Evolutionary conservation across 805 yeast species (phyloP).

Genomic region (Metschnikowia corniflorae): DNA sequence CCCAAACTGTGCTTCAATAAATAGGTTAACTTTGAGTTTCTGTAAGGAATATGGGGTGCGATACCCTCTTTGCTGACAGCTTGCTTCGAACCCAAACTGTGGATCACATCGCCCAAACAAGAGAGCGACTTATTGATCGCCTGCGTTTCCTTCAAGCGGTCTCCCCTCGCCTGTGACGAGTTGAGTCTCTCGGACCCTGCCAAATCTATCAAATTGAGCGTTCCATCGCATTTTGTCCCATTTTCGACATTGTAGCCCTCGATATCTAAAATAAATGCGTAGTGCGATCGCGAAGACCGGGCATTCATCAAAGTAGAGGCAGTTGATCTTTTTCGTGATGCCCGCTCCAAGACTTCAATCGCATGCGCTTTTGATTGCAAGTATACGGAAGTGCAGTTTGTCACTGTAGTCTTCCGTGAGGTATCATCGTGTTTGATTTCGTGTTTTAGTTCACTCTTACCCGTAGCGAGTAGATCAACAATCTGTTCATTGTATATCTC

Average conservation of each 20-base stretch:
- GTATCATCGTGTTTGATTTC: slow-evolving; percentile 71
- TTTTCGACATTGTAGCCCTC: slow-evolving; percentile 51
- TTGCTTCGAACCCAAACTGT: slow-evolving; percentile 49
- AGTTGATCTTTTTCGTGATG: slow-evolving; percentile 62
- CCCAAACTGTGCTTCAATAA: slow-evolving; percentile 78
- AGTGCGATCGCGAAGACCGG: slow-evolving; percentile 88
- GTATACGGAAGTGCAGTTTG: slow-evolving; percentile 51
- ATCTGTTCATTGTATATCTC: slow-evolving; percentile 88
- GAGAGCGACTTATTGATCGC: slow-evolving; percentile 86
- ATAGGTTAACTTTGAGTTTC: slow-evolving; percentile 76
- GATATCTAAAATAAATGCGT: slow-evolving; percentile 66
- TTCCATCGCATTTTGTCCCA: slow-evolving; percentile 37
- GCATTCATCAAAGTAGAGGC: slow-evolving; percentile 81
- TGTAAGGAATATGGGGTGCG: slow-evolving; percentile 54
- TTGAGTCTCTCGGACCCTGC: slow-evolving; percentile 92
- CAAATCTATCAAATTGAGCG: slow-evolving; percentile 77
- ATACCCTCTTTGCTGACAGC: slow-evolving; percentile 20
- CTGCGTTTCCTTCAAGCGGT: slow-evolving; percentile 79
- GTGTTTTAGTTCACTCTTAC: slow-evolving; percentile 34
- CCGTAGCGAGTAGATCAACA: slow-evolving; percentile 54
- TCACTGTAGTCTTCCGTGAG: slow-evolving; percentile 52
- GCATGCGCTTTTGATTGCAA: slow-evolving; percentile 51
- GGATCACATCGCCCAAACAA: slow-evolving; percentile 85
- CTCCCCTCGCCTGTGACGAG: slow-evolving; percentile 74
- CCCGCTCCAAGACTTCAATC: slow-evolving; percentile 45